These are phyloP conservation scores for Lachancea sp. DNA, from an alignment of 805 yeast genomes.

Conservation along the genomic window DNA sequence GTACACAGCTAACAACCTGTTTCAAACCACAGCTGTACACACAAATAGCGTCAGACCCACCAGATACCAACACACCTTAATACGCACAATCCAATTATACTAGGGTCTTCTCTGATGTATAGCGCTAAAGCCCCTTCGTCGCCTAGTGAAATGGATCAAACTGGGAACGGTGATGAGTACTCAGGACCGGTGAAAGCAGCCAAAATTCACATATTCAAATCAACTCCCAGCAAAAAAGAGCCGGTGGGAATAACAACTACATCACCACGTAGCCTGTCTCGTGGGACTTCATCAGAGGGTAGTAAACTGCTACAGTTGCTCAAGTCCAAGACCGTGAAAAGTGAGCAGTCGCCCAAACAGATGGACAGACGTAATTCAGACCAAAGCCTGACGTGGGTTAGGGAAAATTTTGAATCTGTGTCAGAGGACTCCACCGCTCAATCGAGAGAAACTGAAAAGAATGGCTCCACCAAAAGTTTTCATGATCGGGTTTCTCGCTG, in stretches of 20 bases:
- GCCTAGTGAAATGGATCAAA: neutral
- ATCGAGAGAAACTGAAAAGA: neutral
- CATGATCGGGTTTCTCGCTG: neutral
- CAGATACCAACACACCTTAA: too few species aligned
- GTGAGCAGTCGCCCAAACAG: neutral
- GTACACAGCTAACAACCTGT: too few species aligned
- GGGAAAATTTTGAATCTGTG: too few species aligned
- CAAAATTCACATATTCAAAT: constrained; percentile 4
- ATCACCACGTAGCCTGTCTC: neutral
- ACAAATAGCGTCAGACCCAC: too few species aligned
- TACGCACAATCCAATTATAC: neutral
- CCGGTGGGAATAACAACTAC: neutral
- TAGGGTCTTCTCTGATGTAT: neutral
- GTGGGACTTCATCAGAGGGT: neutral
- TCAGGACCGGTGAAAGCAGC: constrained; percentile 2
- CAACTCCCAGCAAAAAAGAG: constrained; percentile 5
- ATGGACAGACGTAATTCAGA: neutral
- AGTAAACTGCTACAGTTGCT: neutral
- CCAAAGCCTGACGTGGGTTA: too few species aligned
- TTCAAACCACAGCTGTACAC: too few species aligned
- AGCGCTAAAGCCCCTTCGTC: neutral
- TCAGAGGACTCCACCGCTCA: too few species aligned
- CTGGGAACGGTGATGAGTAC: neutral
- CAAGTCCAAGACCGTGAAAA: neutral
- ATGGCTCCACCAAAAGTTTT: neutral